These are phyloP conservation scores for Cicer chorassanicum DNA, from an alignment of 306 rosid species.

Conservation along the genomic window DNA sequence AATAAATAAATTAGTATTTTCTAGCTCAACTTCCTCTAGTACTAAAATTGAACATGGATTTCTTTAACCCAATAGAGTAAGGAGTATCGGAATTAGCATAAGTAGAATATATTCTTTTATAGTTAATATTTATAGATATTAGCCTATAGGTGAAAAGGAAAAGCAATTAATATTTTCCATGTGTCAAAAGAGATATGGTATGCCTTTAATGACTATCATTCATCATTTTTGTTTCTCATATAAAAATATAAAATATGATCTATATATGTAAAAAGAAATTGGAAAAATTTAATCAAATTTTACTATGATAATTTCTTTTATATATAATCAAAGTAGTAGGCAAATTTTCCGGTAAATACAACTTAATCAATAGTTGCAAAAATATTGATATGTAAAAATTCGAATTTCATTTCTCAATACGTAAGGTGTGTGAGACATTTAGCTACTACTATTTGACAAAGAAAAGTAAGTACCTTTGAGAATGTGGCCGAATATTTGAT, in stretches of 20 bases:
- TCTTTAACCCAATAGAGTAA: conserved; percentile 20
- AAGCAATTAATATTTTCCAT: not conserved
- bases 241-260: not conserved
- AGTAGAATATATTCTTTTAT: conserved; percentile 19
- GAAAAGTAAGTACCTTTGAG: too few relatives aligned
- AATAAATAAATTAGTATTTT: conserved; percentile 17
- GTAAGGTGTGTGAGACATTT: too few relatives aligned
- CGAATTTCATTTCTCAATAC: too few relatives aligned
- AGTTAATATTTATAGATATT: conserved; percentile 10
- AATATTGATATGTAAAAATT: too few relatives aligned
- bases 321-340: too few relatives aligned
- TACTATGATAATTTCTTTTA: too few relatives aligned
- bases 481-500: not conserved
- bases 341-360: too few relatives aligned
- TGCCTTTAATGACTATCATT: conserved; percentile 17
- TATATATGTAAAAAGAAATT: not conserved
- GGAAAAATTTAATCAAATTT: too few relatives aligned
- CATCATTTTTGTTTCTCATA: not conserved
- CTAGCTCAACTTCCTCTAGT: conserved; percentile 3
- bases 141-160: conserved; percentile 27
- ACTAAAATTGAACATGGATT: conserved; percentile 33
- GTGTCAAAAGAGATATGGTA: conserved; percentile 9
- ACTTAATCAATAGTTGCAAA: too few relatives aligned
- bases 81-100: conserved; percentile 37
- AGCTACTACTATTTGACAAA: too few relatives aligned